Conservation (phyloP, 345 rosid genomes). For the Stellera chamaejasme region DNA sequence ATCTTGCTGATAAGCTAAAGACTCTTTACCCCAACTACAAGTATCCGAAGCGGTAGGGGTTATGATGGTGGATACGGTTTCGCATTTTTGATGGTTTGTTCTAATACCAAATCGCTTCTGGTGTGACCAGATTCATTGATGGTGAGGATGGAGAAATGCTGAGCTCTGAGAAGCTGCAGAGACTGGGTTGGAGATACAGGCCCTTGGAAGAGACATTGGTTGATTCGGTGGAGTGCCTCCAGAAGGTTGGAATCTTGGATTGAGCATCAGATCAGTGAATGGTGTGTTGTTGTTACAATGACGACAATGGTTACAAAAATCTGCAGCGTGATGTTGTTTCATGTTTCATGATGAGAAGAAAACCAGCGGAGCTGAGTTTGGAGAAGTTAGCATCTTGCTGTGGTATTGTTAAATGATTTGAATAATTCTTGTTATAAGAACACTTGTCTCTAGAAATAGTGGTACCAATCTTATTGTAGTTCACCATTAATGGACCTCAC, state of each 20-base stretch:
- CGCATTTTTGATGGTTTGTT: not conserved
- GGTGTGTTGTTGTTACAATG: too few relatives aligned
- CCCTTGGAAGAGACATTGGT: conserved; percentile 47
- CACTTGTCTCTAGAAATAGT: too few relatives aligned
- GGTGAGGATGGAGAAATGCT: conserved; percentile 13
- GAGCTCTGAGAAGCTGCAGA: conserved; percentile 40
- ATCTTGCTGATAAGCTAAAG: conserved; percentile 34
- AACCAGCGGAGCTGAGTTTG: too few relatives aligned
- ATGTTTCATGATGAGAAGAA: too few relatives aligned
- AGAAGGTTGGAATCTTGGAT: conserved; percentile 36
- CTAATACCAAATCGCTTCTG: not conserved
- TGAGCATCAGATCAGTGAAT: not conserved
- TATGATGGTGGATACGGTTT: not conserved
- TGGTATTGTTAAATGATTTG: too few relatives aligned
- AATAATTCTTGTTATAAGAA: too few relatives aligned
- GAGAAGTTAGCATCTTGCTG: too few relatives aligned
- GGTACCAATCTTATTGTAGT: too few relatives aligned
- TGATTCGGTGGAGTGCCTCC: conserved; percentile 45
- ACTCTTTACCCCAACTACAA: conserved; percentile 35
- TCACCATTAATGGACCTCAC: too few relatives aligned
- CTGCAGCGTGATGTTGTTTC: too few relatives aligned
- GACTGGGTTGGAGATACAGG: conserved; percentile 47
- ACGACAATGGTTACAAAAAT: too few relatives aligned
- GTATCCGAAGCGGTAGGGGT: conserved; percentile 29
- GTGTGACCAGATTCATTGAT: conserved; percentile 27